Percentiles rank a stretch among this genome's conserved stretches.
phyloP scores from a whole-genome alignment of 2,329 filamentous ascomycete genomes.

The Pseudogymnoascus destructans region DNA sequence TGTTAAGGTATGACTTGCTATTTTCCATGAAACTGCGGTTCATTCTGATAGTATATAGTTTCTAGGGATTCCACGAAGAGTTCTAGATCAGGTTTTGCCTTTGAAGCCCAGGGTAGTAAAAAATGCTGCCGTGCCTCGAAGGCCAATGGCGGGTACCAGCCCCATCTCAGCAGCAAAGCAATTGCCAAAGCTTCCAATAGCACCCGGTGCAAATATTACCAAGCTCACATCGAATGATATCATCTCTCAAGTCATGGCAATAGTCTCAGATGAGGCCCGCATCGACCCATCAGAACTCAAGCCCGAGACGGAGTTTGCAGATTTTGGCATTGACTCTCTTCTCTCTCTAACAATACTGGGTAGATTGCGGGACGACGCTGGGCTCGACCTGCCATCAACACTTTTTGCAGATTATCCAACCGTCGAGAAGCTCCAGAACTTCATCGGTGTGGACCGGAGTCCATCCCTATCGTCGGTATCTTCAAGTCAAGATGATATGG shows the following conservation, averaged over 20 bases:
- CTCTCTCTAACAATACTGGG: conserved; percentile 24
- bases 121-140: not conserved
- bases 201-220: not conserved
- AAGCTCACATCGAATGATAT: not conserved
- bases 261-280: conserved; percentile 25
- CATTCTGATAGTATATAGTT: not conserved
- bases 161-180: not conserved
- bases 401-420: conserved; percentile 24
- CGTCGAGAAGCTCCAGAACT: conserved; percentile 8
- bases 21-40: not conserved
- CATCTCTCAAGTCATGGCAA: conserved; percentile 10
- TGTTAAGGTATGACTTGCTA: conserved; percentile 20
- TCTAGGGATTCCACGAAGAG: not conserved
- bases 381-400: conserved; percentile 18
- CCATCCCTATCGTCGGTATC: not conserved
- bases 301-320: conserved; percentile 21
- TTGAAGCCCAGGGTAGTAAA: not conserved
- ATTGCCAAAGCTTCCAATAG: not conserved
- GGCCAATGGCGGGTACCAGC: not conserved
- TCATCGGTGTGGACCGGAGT: not conserved
- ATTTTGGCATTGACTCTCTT: conserved; percentile 28
- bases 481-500: not conserved
- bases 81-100: not conserved
- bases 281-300: conserved; percentile 17
- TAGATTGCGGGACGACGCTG: conserved; percentile 26